phyloP scores from a whole-genome alignment of 192 early-diverging fungal genomes.

The Coemansia sp. region DNA sequence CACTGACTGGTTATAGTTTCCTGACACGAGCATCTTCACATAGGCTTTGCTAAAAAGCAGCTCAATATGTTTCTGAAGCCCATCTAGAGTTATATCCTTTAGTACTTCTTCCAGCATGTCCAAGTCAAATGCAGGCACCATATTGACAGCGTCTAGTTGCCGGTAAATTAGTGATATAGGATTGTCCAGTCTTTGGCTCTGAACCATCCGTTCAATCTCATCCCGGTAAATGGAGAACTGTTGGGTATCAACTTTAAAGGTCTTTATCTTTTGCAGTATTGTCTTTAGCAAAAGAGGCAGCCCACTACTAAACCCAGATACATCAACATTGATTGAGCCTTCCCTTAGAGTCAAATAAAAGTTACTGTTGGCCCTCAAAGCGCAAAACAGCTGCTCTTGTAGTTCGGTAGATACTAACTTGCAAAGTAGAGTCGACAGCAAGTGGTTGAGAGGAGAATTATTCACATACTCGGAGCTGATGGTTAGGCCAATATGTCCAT shows the following conservation, averaged over 20 bases:
- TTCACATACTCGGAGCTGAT: conserved; percentile 22
- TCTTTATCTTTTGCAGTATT: conserved; percentile 65
- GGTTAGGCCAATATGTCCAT: conserved; percentile 69
- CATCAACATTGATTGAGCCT: conserved; percentile 64
- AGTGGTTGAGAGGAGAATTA: background rate
- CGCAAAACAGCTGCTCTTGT: conserved; percentile 80
- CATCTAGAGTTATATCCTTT: conserved; percentile 70
- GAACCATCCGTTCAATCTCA: background rate
- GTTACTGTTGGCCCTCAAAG: conserved; percentile 71
- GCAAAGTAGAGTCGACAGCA: background rate
- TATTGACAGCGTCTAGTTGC: background rate
- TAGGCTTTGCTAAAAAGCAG: conserved; percentile 66
- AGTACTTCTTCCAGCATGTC: conserved; percentile 68
- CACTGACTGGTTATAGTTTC: conserved; percentile 72
- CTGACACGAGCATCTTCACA: conserved; percentile 79
- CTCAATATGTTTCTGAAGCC: conserved; percentile 73
- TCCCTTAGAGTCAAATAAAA: conserved; percentile 65
- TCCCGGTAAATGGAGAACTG: conserved; percentile 60
- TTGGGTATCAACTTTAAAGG: conserved; percentile 61
- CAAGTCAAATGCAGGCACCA: conserved; percentile 43
- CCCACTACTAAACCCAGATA: conserved; percentile 87
- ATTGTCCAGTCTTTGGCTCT: background rate
- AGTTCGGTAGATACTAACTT: conserved; percentile 35
- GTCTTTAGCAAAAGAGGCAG: conserved; percentile 67
- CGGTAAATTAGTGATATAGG: background rate